Conservation (phyloP, 2,329 filamentous ascomycete species). For the Cytospora leucostoma region DNA sequence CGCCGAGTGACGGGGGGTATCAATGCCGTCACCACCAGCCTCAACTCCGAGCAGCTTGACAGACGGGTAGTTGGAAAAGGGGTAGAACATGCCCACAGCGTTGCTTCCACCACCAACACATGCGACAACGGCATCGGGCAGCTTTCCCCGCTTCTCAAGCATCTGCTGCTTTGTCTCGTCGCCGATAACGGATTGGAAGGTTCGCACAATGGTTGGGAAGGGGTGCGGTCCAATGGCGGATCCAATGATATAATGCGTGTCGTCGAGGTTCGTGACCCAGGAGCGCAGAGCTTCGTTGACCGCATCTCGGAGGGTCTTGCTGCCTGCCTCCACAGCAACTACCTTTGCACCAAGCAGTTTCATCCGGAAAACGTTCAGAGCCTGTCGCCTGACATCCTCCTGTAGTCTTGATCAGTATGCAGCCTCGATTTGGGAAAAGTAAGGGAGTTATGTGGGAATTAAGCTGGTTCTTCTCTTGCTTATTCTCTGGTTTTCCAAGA, state of each 20-base stretch:
- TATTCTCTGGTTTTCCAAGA: too few relatives aligned
- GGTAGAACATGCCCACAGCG: slow-evolving; percentile 97
- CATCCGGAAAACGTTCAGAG: slow-evolving; percentile 98
- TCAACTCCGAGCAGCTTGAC: slow-evolving; percentile 94
- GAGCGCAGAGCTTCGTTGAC: slow-evolving; percentile 94
- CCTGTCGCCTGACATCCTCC: slow-evolving; percentile 94
- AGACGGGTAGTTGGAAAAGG: slow-evolving; percentile 80
- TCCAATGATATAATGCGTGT: slow-evolving; percentile 97
- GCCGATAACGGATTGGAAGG: slow-evolving; percentile 96
- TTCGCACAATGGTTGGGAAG: slow-evolving; percentile 95
- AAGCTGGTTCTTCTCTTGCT: too few relatives aligned
- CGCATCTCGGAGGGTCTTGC: slow-evolving; percentile 77
- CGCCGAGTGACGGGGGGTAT: slow-evolving; percentile 82
- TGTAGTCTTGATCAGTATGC: slow-evolving; percentile 35
- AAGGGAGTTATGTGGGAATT: not conserved
- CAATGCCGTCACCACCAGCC: slow-evolving; percentile 88
- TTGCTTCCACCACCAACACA: slow-evolving; percentile 96
- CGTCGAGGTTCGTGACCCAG: slow-evolving; percentile 91
- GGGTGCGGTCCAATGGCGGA: slow-evolving; percentile 97
- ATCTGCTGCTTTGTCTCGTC: slow-evolving; percentile 94
- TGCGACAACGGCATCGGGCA: slow-evolving; percentile 93
- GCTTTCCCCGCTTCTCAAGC: slow-evolving; percentile 77
- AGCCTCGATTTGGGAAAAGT: not conserved
- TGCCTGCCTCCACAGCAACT: slow-evolving; percentile 88
- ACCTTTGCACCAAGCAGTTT: slow-evolving; percentile 92